Conservation (phyloP, 352 stramenopile genomes). For the Thalassiosira tumida region DNA sequence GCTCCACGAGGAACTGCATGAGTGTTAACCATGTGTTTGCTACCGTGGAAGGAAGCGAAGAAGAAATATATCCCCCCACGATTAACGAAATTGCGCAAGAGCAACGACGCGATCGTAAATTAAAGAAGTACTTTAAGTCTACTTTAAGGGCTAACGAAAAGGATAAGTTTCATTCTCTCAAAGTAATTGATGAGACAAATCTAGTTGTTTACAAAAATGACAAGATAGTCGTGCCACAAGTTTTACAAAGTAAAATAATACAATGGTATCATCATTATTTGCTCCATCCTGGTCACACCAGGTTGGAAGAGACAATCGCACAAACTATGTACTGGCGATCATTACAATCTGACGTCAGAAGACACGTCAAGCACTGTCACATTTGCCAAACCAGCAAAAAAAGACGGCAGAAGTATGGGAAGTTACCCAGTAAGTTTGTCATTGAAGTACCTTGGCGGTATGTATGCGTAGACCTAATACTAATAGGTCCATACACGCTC, state of each 20-base stretch:
- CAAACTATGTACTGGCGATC: slow-evolving; percentile 14
- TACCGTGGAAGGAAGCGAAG: slow-evolving; percentile 3
- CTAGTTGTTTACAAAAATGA: not conserved
- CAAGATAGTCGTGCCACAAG: slow-evolving; percentile 28
- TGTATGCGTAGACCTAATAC: slow-evolving; percentile 58
- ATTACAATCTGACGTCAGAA: not conserved
- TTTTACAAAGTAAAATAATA: slow-evolving; percentile 6
- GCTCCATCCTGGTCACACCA: slow-evolving; percentile 41
- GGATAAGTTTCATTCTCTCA: slow-evolving; percentile 37
- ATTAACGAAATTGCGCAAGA: slow-evolving; percentile 38
- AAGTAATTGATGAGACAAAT: slow-evolving; percentile 12
- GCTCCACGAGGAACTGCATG: not conserved
- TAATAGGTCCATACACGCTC: slow-evolving; percentile 61
- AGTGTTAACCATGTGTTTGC: slow-evolving; percentile 29
- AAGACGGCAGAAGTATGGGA: slow-evolving; percentile 29
- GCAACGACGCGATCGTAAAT: not conserved
- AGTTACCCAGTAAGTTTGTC: slow-evolving; percentile 27
- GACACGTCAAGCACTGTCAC: slow-evolving; percentile 21
- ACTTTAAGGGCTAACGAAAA: not conserved
- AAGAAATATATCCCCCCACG: slow-evolving; percentile 54
- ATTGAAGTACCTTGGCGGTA: slow-evolving; percentile 22
- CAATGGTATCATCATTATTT: slow-evolving; percentile 63
- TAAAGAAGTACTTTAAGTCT: slow-evolving; percentile 9
- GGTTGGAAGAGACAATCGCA: slow-evolving; percentile 49
- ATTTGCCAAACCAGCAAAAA: slow-evolving; percentile 63